These are phyloP conservation scores for Protea cynaroides DNA, from an alignment of 164 flowering plant genomes.

Conservation along the genomic window DNA sequence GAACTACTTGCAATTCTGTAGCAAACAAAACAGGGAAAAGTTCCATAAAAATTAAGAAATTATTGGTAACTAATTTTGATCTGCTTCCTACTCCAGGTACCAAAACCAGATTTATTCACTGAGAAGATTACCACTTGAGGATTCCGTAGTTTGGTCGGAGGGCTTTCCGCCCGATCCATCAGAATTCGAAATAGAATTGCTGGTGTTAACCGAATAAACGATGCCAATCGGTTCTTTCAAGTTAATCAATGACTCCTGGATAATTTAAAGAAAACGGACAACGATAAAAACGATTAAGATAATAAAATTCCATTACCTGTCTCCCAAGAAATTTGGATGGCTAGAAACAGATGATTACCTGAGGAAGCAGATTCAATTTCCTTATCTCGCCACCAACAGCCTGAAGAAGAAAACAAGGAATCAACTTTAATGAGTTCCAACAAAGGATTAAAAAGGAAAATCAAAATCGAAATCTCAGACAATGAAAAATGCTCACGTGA, in stretches of 20 bases:
- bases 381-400: slow-evolving; percentile 27
- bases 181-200: slow-evolving; percentile 5
- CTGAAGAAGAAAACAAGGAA: slow-evolving; percentile 17
- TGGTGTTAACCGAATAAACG: slow-evolving; percentile 32
- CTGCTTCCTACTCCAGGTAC: too few relatives aligned
- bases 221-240: slow-evolving; percentile 56
- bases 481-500: slow-evolving; percentile 38
- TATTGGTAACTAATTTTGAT: too few relatives aligned
- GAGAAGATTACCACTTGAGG: too few relatives aligned
- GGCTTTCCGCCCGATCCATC: neutral
- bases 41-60: neutral
- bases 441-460: neutral
- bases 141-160: neutral
- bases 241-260: slow-evolving; percentile 38
- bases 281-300: neutral
- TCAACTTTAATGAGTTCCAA: neutral
- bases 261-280: neutral
- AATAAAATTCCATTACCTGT: neutral
- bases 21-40: neutral
- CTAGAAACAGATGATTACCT: slow-evolving; percentile 31
- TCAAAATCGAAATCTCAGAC: neutral
- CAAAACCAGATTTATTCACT: too few relatives aligned
- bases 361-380: slow-evolving; percentile 58
- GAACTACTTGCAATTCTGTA: slow-evolving; percentile 21
- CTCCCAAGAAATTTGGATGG: neutral